Percentiles rank a stretch among this genome's conserved stretches.
Evolutionary conservation across 2,329 filamentous ascomycete genomes (phyloP).

Genomic region (Beauveria rudraprayagi): DNA sequence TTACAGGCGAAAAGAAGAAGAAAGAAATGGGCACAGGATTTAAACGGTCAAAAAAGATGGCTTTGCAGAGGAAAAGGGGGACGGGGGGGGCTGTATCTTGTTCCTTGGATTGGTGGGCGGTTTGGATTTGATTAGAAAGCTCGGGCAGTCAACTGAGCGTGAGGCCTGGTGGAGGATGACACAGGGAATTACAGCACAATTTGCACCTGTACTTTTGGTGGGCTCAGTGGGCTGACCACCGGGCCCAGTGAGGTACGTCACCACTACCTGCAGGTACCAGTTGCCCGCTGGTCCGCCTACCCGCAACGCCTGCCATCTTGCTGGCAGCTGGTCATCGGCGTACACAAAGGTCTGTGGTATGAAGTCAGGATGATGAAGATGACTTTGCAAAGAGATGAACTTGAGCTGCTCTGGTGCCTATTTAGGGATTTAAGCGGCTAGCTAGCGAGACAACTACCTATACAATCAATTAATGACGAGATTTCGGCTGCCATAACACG

Average conservation of each 20-base stretch:
- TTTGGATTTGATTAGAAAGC: slow-evolving; percentile 6
- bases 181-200: too few relatives aligned
- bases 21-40: background rate
- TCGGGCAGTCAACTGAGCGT: background rate
- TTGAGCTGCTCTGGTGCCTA: background rate
- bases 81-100: background rate
- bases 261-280: background rate
- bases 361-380: background rate
- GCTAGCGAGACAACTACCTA: background rate
- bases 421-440: background rate
- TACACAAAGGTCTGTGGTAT: background rate
- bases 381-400: background rate
- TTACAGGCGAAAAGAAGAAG: background rate
- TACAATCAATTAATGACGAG: background rate
- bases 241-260: background rate
- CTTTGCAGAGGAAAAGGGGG: background rate
- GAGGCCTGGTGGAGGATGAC: background rate
- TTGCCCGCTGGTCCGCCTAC: background rate
- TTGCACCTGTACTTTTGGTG: background rate
- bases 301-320: background rate
- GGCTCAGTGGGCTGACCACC: too few relatives aligned
- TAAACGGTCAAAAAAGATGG: background rate
- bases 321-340: background rate
- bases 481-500: background rate
- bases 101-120: background rate